These are phyloP conservation scores for Mucor lusitanicus DNA, from an alignment of 371 early-diverging fungal species.

Conservation along the genomic window DNA sequence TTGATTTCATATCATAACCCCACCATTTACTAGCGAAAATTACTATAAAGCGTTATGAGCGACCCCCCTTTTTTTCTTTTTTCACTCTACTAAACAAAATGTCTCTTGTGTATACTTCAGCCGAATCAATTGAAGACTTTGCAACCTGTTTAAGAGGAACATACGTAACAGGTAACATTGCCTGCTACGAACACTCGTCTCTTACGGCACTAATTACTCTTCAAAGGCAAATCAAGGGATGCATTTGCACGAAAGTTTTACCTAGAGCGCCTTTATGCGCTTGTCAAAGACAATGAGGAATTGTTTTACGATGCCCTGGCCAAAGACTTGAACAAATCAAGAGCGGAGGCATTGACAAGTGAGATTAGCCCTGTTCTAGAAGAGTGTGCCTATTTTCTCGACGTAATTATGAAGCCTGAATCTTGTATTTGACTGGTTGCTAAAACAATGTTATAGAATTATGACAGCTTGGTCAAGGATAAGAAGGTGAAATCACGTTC, in stretches of 20 bases:
- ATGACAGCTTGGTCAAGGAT: conserved; percentile 62
- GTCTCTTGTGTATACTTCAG: conserved; percentile 10
- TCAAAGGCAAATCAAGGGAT: conserved; percentile 17
- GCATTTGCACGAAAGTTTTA: conserved; percentile 7
- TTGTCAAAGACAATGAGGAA: conserved; percentile 71
- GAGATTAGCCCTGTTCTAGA: conserved; percentile 66
- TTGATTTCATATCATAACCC: not conserved
- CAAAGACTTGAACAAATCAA: conserved; percentile 69
- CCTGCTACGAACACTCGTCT: not conserved
- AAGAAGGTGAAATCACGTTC: conserved; percentile 39
- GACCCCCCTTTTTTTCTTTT: no score
- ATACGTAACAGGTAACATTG: not conserved
- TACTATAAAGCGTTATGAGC: no score
- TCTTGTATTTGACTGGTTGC: conserved; percentile 42
- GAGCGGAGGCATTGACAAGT: conserved; percentile 55
- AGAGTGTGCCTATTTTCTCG: conserved; percentile 50
- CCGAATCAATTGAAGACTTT: conserved; percentile 14
- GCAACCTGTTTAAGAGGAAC: conserved; percentile 11
- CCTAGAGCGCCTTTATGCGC: conserved; percentile 52
- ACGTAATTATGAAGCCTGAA: conserved; percentile 22
- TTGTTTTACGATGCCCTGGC: conserved; percentile 59
- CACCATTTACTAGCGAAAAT: not conserved
- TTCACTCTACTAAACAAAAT: not conserved
- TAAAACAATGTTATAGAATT: conserved; percentile 37
- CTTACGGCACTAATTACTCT: not conserved